These are phyloP conservation scores for Vickermania ingenoplastis DNA, from an alignment of 208 protist species.

Conservation along the genomic window DNA sequence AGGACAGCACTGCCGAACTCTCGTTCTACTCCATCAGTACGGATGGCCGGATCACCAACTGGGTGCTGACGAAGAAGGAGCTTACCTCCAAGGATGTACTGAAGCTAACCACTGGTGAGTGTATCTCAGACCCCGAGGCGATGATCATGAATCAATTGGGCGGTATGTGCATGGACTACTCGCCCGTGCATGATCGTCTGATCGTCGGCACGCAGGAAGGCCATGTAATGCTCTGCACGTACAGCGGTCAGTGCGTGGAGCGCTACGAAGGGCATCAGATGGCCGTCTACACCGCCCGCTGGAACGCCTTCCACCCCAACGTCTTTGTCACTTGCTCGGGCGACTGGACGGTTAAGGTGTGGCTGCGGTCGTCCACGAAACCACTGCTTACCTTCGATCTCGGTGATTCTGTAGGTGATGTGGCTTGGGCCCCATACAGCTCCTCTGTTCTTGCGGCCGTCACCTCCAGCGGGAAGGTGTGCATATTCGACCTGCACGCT, in stretches of 20 bases:
- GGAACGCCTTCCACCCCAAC: slow-evolving; percentile 93
- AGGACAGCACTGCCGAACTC: slow-evolving; percentile 43
- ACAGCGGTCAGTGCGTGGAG: slow-evolving; percentile 92
- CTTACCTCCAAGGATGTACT: slow-evolving; percentile 91
- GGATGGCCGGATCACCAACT: slow-evolving; percentile 93
- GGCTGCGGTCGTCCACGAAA: slow-evolving; percentile 75
- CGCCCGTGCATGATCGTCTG: slow-evolving; percentile 74
- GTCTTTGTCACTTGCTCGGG: slow-evolving; percentile 94
- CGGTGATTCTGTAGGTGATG: slow-evolving; percentile 91
- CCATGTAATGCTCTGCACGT: slow-evolving; percentile 92
- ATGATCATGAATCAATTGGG: slow-evolving; percentile 83
- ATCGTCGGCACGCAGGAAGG: slow-evolving; percentile 96
- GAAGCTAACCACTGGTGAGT: slow-evolving; percentile 63
- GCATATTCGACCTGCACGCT: slow-evolving; percentile 87
- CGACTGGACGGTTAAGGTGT: slow-evolving; percentile 97
- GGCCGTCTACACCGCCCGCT: slow-evolving; percentile 92
- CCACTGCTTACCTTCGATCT: slow-evolving; percentile 95
- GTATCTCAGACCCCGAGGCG: slow-evolving; percentile 73
- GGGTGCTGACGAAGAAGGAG: slow-evolving; percentile 93
- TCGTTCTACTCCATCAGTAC: slow-evolving; percentile 94
- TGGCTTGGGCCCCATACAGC: slow-evolving; percentile 95
- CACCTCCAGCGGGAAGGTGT: slow-evolving; percentile 92
- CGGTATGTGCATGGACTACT: slow-evolving; percentile 96
- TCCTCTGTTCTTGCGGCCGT: slow-evolving; percentile 95
- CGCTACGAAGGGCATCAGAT: slow-evolving; percentile 92